These are phyloP conservation scores for Chlamydomonas schloesseri DNA, from an alignment of 139 green algal genomes.

Conservation along the genomic window DNA sequence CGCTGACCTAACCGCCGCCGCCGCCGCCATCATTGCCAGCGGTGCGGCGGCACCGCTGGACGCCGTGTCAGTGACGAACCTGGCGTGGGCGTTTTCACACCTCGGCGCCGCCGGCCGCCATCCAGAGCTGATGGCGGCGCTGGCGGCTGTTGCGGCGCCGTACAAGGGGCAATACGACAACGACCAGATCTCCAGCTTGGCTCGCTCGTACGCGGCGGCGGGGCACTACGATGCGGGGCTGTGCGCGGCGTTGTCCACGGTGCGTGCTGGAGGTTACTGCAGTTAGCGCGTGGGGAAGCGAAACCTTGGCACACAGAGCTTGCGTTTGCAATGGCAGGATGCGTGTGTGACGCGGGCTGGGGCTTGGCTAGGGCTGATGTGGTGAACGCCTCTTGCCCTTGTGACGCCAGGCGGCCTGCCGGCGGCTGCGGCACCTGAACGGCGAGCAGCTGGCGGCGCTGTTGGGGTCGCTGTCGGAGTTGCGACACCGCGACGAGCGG, in stretches of 20 bases:
- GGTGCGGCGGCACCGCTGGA: neutral
- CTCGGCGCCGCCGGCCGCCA: neutral
- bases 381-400: too few species aligned
- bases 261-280: neutral
- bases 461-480: conserved; percentile 16
- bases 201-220: conserved; percentile 1
- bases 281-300: too few species aligned
- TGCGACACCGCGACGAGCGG: conserved; percentile 19
- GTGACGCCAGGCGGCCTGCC: conserved; percentile 5
- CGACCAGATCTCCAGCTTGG: conserved; percentile 2
- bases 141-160: conserved; percentile 7
- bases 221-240: neutral
- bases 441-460: conserved; percentile 1
- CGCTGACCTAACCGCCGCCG: neutral
- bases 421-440: conserved; percentile 17
- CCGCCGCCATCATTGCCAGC: neutral
- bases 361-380: too few species aligned
- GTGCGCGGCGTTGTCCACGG: neutral
- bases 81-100: conserved; percentile 1
- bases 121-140: neutral
- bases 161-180: conserved; percentile 17
- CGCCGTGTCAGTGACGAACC: neutral
- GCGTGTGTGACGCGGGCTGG: too few species aligned
- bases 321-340: too few species aligned
- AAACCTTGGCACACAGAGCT: too few species aligned